These are phyloP conservation scores for Amanita inopinata DNA, from an alignment of 768 basidiomycete species.

Conservation along the genomic window DNA sequence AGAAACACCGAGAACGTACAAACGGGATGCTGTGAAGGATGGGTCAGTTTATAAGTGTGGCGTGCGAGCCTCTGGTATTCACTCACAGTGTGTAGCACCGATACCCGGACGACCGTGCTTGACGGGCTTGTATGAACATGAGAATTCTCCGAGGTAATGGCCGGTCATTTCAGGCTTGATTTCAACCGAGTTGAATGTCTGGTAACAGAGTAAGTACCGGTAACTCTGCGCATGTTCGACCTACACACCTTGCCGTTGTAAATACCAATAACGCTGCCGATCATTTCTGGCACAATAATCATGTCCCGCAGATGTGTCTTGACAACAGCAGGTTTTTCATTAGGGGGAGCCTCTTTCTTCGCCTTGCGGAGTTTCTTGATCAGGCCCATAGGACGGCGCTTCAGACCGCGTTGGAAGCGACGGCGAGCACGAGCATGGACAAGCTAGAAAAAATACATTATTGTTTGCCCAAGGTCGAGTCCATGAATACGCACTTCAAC, in stretches of 20 bases:
- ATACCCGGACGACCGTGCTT: conserved; percentile 99
- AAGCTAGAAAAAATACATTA: conserved; percentile 45
- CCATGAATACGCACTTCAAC: conserved; percentile 51
- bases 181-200: conserved; percentile 95
- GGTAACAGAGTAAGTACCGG: neutral
- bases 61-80: conserved; percentile 1
- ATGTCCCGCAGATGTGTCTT: conserved; percentile 99
- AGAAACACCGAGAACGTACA: conserved; percentile 35
- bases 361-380: conserved; percentile 99
- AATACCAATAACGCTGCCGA: conserved; percentile 94
- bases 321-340: conserved; percentile 97
- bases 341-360: conserved; percentile 98
- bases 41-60: conserved; percentile 9
- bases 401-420: conserved; percentile 98
- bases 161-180: conserved; percentile 99
- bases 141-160: conserved; percentile 97
- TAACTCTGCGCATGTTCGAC: neutral
- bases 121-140: conserved; percentile 96
- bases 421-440: conserved; percentile 98
- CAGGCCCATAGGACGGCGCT: conserved; percentile 95
- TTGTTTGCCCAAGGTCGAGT: neutral
- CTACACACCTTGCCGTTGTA: conserved; percentile 88
- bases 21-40: conserved; percentile 54
- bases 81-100: conserved; percentile 84
- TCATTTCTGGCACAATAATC: conserved; percentile 99